Conservation (phyloP, 2,329 filamentous ascomycete genomes). For the Periconia digitata region DNA sequence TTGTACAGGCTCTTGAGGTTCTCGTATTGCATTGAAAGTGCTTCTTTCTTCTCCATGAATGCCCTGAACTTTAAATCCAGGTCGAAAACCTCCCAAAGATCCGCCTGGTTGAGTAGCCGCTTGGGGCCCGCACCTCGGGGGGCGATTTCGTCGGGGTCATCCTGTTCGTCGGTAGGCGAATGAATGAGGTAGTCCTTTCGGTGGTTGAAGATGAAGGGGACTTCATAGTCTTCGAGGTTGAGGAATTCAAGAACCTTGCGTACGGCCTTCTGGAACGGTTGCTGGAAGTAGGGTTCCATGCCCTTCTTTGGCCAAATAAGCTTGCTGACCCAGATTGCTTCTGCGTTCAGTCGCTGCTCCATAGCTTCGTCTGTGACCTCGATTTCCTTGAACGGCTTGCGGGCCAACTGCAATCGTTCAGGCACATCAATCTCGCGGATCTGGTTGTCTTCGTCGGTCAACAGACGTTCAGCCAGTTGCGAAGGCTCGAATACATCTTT, state of each 20-base stretch:
- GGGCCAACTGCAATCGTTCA: slow-evolving; percentile 89
- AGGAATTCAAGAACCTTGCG: slow-evolving; percentile 94
- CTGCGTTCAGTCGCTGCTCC: slow-evolving; percentile 66
- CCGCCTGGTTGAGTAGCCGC: slow-evolving; percentile 87
- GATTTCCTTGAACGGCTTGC: slow-evolving; percentile 82
- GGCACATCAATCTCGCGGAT: slow-evolving; percentile 89
- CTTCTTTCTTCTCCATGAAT: slow-evolving; percentile 86
- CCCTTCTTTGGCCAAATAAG: slow-evolving; percentile 87
- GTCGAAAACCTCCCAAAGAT: slow-evolving; percentile 93
- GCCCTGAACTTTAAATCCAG: slow-evolving; percentile 94
- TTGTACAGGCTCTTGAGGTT: slow-evolving; percentile 63
- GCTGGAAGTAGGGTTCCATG: slow-evolving; percentile 69
- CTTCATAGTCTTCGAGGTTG: slow-evolving; percentile 90
- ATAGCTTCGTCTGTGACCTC: slow-evolving; percentile 78
- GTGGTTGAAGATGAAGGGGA: slow-evolving; percentile 97
- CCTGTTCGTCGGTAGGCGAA: slow-evolving; percentile 67
- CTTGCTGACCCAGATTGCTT: slow-evolving; percentile 88
- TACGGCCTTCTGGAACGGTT: slow-evolving; percentile 84
- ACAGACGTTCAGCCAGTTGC: slow-evolving; percentile 87
- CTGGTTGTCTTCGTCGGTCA: slow-evolving; percentile 92
- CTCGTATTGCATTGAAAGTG: slow-evolving; percentile 76
- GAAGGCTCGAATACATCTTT: slow-evolving; percentile 99
- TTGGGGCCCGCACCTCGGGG: slow-evolving; percentile 77
- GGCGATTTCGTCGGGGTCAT: slow-evolving; percentile 62
- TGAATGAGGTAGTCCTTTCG: slow-evolving; percentile 97